phyloP scores from a whole-genome alignment of 2,329 filamentous ascomycete species.

The Fusarium beomiforme region DNA sequence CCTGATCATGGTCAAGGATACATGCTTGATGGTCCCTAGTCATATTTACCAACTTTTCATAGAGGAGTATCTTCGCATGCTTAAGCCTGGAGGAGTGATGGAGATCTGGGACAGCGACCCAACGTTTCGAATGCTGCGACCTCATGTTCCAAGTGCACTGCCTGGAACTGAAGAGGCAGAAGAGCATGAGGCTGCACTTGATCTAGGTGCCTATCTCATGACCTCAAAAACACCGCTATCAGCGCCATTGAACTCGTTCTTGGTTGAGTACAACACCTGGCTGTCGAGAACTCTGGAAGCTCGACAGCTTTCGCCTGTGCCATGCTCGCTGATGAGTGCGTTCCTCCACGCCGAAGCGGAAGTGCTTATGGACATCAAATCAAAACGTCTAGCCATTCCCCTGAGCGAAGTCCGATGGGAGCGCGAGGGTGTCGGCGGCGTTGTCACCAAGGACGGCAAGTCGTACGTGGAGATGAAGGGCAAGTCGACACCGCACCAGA shows the following conservation, averaged over 20 bases:
- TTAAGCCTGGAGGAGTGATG: slow-evolving; percentile 80
- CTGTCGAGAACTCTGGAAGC: slow-evolving; percentile 78
- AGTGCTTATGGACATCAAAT: slow-evolving; percentile 72
- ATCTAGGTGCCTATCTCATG: slow-evolving; percentile 83
- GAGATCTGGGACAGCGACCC: slow-evolving; percentile 94
- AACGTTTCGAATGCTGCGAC: slow-evolving; percentile 82
- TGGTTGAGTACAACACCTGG: slow-evolving; percentile 88
- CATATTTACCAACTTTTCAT: slow-evolving; percentile 65
- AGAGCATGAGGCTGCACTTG: slow-evolving; percentile 71
- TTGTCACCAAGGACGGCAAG: slow-evolving; percentile 68
- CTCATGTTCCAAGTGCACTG: slow-evolving; percentile 70
- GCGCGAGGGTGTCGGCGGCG: slow-evolving; percentile 74
- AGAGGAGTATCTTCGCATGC: slow-evolving; percentile 80
- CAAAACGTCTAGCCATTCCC: slow-evolving; percentile 85
- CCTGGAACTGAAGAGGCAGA: slow-evolving; percentile 54
- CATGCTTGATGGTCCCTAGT: slow-evolving; percentile 73
- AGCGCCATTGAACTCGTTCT: slow-evolving; percentile 80
- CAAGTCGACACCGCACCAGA: slow-evolving; percentile 53
- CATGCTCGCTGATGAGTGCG: slow-evolving; percentile 81
- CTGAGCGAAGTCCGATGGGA: slow-evolving; percentile 89
- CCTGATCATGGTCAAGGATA: slow-evolving; percentile 87
- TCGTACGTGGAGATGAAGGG: slow-evolving; percentile 67
- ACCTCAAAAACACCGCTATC: slow-evolving; percentile 85
- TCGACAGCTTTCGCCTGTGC: slow-evolving; percentile 75
- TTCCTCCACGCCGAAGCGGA: slow-evolving; percentile 84